Evolutionary conservation across 2,329 filamentous ascomycete genomes (phyloP), one percentile per base, ranked within the genome.

Genomic region (Capronia epimyces): DNA sequence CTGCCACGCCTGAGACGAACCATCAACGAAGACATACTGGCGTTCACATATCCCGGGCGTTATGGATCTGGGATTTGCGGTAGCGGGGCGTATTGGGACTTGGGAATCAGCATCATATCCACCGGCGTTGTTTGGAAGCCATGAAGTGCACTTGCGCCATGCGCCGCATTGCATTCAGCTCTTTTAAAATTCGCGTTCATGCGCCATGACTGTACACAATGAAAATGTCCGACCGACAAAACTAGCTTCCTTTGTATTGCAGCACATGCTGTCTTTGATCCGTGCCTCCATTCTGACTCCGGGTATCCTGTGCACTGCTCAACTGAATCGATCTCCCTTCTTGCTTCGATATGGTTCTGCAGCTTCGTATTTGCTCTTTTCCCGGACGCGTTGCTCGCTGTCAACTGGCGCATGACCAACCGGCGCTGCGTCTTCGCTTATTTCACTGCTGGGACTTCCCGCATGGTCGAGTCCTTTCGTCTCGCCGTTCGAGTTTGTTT

Each of bases 311-410:
- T 22, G 13, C 3, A 15, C 12, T 32, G 15, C 44, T 62, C 34
- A 86, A 79, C 74, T 76, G 64, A 98, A 94, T 27, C 93, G 79
- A 72, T 97, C 90, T 2, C 93, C 93, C 67, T 89, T 94, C 55
- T 76, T 80, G 70, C 84, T 86, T 62, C 80, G 75, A 69, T 84
- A 97, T 49, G 89, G 86, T 60, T 80, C 76, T 46, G 74, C 75
- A 25, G 86, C 84, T 72, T 97, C 90, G 69, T 94, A 97, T 72
- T 95, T 95, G 67, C 88, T 86, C 76, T 89, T 94, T 69, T 90
- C 87, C 29, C 73, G 63, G 21, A 86, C 74, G 57, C 78, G 75
- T 65, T 89, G 77, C 37, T 75, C 71, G 65, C 87, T 86, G 36
- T 80, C 86, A 58, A 83, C 76, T 1, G 87, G 86, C 53, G 85